Conservation (phyloP, 441 rosid species). For the Daphne laureola region DNA sequence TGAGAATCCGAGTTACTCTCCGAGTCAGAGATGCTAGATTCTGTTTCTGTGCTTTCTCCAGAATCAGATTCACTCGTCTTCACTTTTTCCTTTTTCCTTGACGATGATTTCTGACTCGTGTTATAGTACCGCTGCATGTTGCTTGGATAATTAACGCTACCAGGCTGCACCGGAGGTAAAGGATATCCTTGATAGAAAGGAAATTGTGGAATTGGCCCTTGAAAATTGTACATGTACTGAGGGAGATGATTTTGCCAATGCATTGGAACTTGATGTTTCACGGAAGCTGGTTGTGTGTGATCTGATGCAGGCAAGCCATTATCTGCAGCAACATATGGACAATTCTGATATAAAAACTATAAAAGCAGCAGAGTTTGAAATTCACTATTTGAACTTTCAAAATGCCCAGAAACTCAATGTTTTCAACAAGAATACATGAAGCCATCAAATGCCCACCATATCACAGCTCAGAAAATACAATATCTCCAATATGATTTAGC, state of each 20-base stretch:
- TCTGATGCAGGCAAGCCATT: slow-evolving; percentile 26
- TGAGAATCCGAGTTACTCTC: slow-evolving; percentile 42
- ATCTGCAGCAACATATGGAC: slow-evolving; percentile 27
- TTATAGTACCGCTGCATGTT: slow-evolving; percentile 41
- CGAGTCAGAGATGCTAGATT: slow-evolving; percentile 42
- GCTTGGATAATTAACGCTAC: slow-evolving; percentile 36
- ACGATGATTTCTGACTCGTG: slow-evolving; percentile 15
- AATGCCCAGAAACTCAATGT: too few species aligned
- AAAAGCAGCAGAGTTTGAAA: too few species aligned
- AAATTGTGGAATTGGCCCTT: slow-evolving; percentile 31
- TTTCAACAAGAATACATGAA: too few species aligned
- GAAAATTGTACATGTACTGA: slow-evolving; percentile 48
- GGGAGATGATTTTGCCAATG: slow-evolving; percentile 70
- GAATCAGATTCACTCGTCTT: slow-evolving; percentile 36
- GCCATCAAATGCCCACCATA: too few species aligned
- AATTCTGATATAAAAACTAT: too few species aligned
- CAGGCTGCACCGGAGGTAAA: slow-evolving; percentile 51
- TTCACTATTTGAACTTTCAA: too few species aligned
- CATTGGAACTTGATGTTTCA: slow-evolving; percentile 44
- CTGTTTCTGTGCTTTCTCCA: slow-evolving; percentile 35
- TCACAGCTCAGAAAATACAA: too few species aligned
- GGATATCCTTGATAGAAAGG: slow-evolving; percentile 73
- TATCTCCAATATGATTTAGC: too few species aligned
- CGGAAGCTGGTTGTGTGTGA: slow-evolving; percentile 23
- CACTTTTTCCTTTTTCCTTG: slow-evolving; percentile 28